Evolutionary conservation across 2,329 filamentous ascomycete species (phyloP).

Genomic region (Metarhizium brunneum): DNA sequence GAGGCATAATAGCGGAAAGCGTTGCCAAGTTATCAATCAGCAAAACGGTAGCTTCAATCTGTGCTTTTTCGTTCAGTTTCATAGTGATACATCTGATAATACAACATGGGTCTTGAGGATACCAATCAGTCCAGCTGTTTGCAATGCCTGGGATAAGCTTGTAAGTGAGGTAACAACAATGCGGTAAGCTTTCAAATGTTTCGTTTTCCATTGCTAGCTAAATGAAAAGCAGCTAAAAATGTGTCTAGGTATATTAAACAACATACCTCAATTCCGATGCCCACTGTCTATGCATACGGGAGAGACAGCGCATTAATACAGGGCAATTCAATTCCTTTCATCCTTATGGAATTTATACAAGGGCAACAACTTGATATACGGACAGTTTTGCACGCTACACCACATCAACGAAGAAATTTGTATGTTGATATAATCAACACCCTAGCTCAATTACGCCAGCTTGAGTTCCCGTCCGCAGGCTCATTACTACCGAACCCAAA

Average conservation of each 20-base stretch:
- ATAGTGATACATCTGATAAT: not conserved
- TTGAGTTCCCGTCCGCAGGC: slow-evolving; percentile 14
- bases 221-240: slow-evolving; percentile 5
- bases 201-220: not conserved
- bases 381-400: slow-evolving; percentile 4
- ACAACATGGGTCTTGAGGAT: slow-evolving; percentile 1
- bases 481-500: slow-evolving; percentile 14
- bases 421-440: slow-evolving; percentile 16
- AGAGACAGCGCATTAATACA: slow-evolving; percentile 4
- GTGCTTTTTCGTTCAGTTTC: slow-evolving; percentile 14
- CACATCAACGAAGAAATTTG: slow-evolving; percentile 7
- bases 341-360: not conserved
- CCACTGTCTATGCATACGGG: slow-evolving; percentile 11
- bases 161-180: slow-evolving; percentile 1
- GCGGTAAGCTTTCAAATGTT: not conserved
- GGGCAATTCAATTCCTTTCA: not conserved
- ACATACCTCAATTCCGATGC: slow-evolving; percentile 14
- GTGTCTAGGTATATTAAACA: slow-evolving; percentile 12
- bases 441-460: slow-evolving; percentile 13
- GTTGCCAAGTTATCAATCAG: slow-evolving; percentile 10
- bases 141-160: not conserved
- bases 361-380: slow-evolving; percentile 11
- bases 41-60: slow-evolving; percentile 14
- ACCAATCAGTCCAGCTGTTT: not conserved
- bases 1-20: slow-evolving; percentile 10